Evolutionary conservation across 495 filamentous ascomycete genomes (phyloP), one percentile per base, ranked within the genome.

Genomic region (Penicillium parvum): DNA sequence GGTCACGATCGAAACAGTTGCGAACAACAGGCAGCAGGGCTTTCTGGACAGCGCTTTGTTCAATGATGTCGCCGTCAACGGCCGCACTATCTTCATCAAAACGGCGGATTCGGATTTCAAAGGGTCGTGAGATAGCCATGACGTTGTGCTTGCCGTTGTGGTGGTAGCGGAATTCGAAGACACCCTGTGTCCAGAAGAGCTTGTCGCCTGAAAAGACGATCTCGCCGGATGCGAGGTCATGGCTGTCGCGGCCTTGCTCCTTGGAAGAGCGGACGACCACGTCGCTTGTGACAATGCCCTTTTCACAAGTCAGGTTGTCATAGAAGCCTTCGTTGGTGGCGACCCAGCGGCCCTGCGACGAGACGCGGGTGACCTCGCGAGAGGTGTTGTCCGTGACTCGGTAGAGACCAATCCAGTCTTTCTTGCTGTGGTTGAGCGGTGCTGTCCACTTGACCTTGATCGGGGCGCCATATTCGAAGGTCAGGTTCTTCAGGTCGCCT

Each of bases 151-250:
- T 85, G 43, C 88, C 88, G 51, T 87, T 84, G 68, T 98, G 92
- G 72, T 98, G 92, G 67, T 96, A 96, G 7, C 92, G 82, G 68
- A 98, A 90, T 56, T 98, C 92, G 58, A 94, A 97, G 27, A 89
- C 85, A 35, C 92, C 92, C 28, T 90, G 85, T 1, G 83, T 92
- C 92, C 92, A 98, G 81, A 88, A 97, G 10, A 92, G 75, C 69
- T 97, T 97, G 73, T 96, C 90, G 27, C 90, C 90, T 11, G 80
- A 74, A 52, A 98, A 96, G 26, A 86, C 61, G 66, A 97, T 79
- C 61, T 97, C 90, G 43, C 92, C 92, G 5, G 65, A 66, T 2
- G 63, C 65, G 34, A 65, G 40, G 5, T 70, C 61, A 20, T 50
- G 58, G 11, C 53, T 58, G 30, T 71, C 62, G 3, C 69, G 74